A percentile compares a stretch with the other conserved stretches of the same genome.
These are phyloP conservation scores for Zymoseptoria crescenta DNA, from an alignment of 2,329 filamentous ascomycete species.

Conservation along the genomic window DNA sequence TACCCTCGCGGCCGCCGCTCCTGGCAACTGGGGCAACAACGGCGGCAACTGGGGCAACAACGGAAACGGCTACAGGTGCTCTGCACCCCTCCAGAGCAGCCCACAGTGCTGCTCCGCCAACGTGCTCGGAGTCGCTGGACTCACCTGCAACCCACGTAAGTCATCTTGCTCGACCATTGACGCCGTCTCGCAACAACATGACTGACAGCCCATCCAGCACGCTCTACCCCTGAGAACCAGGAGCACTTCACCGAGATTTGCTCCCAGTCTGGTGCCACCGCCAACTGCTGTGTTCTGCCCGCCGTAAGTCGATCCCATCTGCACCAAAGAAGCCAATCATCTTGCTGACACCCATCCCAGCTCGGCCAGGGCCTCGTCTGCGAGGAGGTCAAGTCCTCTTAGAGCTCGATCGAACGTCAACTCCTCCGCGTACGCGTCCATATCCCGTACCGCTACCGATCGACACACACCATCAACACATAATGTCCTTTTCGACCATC, in stretches of 20 bases:
- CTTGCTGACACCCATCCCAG: neutral
- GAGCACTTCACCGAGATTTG: constrained; percentile 3
- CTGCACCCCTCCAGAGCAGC: neutral
- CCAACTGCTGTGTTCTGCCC: constrained; percentile 9
- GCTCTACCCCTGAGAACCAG: neutral
- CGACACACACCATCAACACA: neutral
- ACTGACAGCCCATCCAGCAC: neutral
- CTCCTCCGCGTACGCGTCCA: neutral
- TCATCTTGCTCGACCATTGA: neutral
- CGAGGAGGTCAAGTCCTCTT: neutral
- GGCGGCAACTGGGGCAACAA: neutral
- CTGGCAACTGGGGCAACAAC: neutral
- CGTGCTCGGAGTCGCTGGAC: constrained; percentile 4
- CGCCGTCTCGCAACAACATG: neutral
- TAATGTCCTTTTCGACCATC: neutral
- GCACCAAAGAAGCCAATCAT: neutral
- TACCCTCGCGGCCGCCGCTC: neutral
- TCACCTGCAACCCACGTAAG: constrained; percentile 7
- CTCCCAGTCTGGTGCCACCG: constrained; percentile 5
- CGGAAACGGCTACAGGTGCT: neutral
- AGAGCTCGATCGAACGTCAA: neutral
- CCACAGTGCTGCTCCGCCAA: constrained; percentile 8
- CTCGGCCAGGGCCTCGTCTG: neutral
- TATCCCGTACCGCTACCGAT: neutral
- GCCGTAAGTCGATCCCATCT: constrained; percentile 3